Evolutionary conservation across 2,329 filamentous ascomycete genomes (phyloP).

Genomic region (Dactylellina leptospora): DNA sequence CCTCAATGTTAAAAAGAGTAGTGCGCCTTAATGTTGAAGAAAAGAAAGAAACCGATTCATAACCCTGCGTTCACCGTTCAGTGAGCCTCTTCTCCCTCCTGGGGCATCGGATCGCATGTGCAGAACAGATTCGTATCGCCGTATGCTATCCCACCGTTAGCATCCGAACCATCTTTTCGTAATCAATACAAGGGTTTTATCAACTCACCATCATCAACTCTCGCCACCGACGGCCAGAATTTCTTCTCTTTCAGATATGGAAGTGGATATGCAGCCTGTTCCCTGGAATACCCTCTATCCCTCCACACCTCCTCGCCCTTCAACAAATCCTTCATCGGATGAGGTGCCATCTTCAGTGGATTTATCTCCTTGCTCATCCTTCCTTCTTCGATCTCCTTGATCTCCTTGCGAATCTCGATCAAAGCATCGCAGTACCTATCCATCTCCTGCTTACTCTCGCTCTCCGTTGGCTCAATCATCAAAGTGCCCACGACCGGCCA

Average conservation of each 20-base stretch:
- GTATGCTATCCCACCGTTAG: conserved; percentile 69
- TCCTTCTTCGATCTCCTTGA: conserved; percentile 82
- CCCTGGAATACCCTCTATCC: conserved; percentile 78
- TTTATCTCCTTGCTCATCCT: conserved; percentile 78
- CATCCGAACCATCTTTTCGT: background rate
- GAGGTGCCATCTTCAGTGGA: conserved; percentile 87
- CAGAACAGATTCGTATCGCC: conserved; percentile 94
- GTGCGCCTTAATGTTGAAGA: background rate
- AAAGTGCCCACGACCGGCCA: conserved; percentile 95
- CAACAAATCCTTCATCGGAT: conserved; percentile 83
- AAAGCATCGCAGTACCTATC: conserved; percentile 92
- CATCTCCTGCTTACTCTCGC: conserved; percentile 88
- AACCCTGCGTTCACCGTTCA: conserved; percentile 4
- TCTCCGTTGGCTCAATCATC: conserved; percentile 98
- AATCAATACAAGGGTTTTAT: conserved; percentile 26
- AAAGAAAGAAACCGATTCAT: background rate
- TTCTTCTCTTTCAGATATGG: conserved; percentile 90
- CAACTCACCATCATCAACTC: conserved; percentile 85
- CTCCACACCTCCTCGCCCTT: conserved; percentile 71
- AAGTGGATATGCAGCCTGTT: conserved; percentile 86
- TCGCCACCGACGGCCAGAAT: conserved; percentile 90
- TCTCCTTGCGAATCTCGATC: conserved; percentile 85
- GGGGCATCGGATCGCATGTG: conserved; percentile 85
- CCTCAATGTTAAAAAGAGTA: conserved; percentile 49
- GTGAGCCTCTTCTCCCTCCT: conserved; percentile 54